These are phyloP conservation scores for Spergularia marina DNA, from an alignment of 148 eudicot genomes.

Conservation along the genomic window DNA sequence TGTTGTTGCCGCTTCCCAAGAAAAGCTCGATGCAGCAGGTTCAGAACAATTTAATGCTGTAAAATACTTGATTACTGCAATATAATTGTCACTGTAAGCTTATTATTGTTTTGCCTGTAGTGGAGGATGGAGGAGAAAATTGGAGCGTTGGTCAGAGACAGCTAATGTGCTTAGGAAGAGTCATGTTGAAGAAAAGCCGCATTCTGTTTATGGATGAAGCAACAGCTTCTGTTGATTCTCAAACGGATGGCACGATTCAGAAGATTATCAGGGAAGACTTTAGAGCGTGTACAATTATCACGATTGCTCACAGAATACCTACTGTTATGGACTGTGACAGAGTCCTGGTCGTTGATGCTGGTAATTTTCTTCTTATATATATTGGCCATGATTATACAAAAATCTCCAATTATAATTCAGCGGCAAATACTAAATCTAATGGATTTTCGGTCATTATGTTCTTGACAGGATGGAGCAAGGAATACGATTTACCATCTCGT, in stretches of 20 bases:
- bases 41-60: background rate
- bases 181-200: slow-evolving; percentile 32
- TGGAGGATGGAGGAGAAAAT: slow-evolving; percentile 30
- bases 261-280: slow-evolving; percentile 32
- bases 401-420: background rate
- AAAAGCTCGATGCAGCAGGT: slow-evolving; percentile 33
- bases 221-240: slow-evolving; percentile 35
- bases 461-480: slow-evolving; percentile 28
- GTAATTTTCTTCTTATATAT: background rate
- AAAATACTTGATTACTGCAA: background rate
- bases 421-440: background rate
- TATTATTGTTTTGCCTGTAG: slow-evolving; percentile 5
- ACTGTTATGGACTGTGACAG: slow-evolving; percentile 35
- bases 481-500: slow-evolving; percentile 27
- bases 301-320: slow-evolving; percentile 35
- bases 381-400: background rate
- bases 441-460: background rate
- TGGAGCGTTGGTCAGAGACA: slow-evolving; percentile 38
- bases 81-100: background rate
- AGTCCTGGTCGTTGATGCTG: slow-evolving; percentile 33
- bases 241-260: slow-evolving; percentile 33
- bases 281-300: slow-evolving; percentile 25
- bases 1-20: slow-evolving; percentile 26
- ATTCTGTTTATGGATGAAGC: slow-evolving; percentile 36
- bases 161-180: slow-evolving; percentile 34